Percentiles rank a stretch among this genome's conserved stretches.
Evolutionary conservation across 768 basidiomycete species (phyloP).

Genomic region (Tephrocybe sp.): DNA sequence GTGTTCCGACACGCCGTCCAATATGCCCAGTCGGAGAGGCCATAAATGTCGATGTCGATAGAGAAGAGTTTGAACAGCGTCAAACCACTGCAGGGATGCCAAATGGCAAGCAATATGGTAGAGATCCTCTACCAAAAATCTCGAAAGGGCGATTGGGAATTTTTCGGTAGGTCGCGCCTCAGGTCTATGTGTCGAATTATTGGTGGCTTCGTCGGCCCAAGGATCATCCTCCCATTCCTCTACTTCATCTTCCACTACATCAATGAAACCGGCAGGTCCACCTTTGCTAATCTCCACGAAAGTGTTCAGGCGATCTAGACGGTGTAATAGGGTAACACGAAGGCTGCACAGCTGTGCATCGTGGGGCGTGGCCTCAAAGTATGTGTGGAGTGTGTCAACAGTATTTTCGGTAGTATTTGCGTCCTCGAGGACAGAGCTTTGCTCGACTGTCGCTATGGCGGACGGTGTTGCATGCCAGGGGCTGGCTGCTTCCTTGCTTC

Average conservation of each 20-base stretch:
- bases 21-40: slow-evolving; percentile 67
- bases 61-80: slow-evolving; percentile 58
- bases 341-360: slow-evolving; percentile 68
- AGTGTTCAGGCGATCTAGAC: slow-evolving; percentile 73
- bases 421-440: background rate
- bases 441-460: background rate
- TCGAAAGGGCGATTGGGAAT: slow-evolving; percentile 52
- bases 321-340: slow-evolving; percentile 65
- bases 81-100: slow-evolving; percentile 61
- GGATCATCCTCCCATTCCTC: slow-evolving; percentile 82
- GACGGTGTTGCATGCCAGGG: slow-evolving; percentile 11
- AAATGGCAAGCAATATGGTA: slow-evolving; percentile 60
- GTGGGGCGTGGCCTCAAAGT: slow-evolving; percentile 56
- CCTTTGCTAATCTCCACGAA: slow-evolving; percentile 60
- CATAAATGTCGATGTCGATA: slow-evolving; percentile 62
- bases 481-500: slow-evolving; percentile 39
- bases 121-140: slow-evolving; percentile 64
- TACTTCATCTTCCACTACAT: slow-evolving; percentile 48
- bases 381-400: slow-evolving; percentile 37
- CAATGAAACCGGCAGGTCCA: slow-evolving; percentile 28
- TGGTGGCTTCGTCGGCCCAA: slow-evolving; percentile 54
- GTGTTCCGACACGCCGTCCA: slow-evolving; percentile 77
- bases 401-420: slow-evolving; percentile 3
- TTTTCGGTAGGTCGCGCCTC: slow-evolving; percentile 28
- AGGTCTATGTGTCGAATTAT: slow-evolving; percentile 29